Evolutionary conservation across 202 grass and related monocot genomes (phyloP).

Genomic region (Panicum virgatum): DNA sequence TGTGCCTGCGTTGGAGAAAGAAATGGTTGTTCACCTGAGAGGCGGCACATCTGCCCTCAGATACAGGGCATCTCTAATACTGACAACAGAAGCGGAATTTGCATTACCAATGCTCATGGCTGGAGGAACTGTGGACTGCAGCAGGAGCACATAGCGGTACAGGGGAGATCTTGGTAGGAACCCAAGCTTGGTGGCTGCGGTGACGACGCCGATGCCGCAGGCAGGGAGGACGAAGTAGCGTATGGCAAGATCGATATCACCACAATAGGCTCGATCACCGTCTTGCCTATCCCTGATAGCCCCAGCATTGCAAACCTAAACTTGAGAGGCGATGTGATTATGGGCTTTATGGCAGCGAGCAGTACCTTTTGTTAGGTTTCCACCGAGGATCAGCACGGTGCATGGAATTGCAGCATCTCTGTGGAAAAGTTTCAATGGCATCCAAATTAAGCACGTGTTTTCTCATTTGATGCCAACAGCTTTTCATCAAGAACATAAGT

Average conservation of each 20-base stretch:
- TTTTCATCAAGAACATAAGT: background rate
- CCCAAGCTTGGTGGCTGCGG: conserved; percentile 45
- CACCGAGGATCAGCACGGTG: conserved; percentile 61
- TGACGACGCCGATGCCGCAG: conserved; percentile 48
- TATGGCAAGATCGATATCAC: conserved; percentile 33
- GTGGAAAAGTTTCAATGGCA: conserved; percentile 19
- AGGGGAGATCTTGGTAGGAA: conserved; percentile 55
- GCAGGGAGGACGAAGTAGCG: conserved; percentile 44
- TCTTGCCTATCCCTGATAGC: conserved; percentile 46
- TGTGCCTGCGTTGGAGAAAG: conserved; percentile 26
- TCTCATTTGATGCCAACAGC: background rate
- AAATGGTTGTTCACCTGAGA: background rate
- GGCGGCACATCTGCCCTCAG: background rate
- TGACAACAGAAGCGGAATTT: background rate
- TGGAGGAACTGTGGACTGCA: conserved; percentile 63
- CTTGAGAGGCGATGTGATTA: background rate
- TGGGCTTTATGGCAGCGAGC: background rate
- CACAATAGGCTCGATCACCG: conserved; percentile 27
- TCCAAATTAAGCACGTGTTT: background rate
- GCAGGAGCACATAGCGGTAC: conserved; percentile 61
- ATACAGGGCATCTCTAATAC: background rate
- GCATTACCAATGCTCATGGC: conserved; percentile 58
- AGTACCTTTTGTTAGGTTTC: conserved; percentile 52
- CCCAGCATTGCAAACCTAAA: background rate
- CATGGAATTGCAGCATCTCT: conserved; percentile 64